Evolutionary conservation across 176 grass and related monocot species (phyloP).

Genomic region (Tillandsia fasciculata): DNA sequence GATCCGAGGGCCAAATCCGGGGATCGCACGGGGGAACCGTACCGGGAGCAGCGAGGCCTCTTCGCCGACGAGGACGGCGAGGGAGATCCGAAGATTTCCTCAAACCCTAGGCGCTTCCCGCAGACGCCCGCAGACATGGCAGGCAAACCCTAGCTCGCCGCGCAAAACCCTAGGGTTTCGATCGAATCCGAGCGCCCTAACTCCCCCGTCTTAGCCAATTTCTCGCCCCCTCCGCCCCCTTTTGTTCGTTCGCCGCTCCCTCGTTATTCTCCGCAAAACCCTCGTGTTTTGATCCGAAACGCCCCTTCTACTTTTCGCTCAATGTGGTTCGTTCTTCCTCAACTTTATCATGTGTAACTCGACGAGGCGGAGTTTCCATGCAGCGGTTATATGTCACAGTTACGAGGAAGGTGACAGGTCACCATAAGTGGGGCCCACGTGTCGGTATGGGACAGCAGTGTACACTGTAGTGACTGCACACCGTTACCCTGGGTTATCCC

Average conservation of each 20-base stretch:
- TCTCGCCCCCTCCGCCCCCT: neutral
- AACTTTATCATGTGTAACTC: too few relatives aligned
- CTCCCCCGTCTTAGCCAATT: neutral
- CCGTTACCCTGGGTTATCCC: too few relatives aligned
- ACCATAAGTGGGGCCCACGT: too few relatives aligned
- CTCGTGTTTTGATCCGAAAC: neutral
- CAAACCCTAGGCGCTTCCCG: conserved; percentile 32
- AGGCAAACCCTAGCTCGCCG: neutral
- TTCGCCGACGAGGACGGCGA: conserved; percentile 16
- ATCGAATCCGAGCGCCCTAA: conserved; percentile 1
- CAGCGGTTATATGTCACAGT: too few relatives aligned
- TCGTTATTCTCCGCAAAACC: neutral
- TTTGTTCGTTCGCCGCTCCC: too few relatives aligned
- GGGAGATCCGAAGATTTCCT: conserved; percentile 32
- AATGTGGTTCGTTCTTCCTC: too few relatives aligned
- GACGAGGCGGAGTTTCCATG: too few relatives aligned
- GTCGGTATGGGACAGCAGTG: too few relatives aligned
- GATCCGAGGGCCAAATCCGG: conserved; percentile 15
- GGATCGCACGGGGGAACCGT: conserved; percentile 16
- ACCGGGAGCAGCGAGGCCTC: conserved; percentile 16
- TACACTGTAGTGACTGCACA: too few relatives aligned
- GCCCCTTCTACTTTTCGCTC: neutral
- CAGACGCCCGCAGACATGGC: conserved; percentile 35
- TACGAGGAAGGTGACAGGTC: too few relatives aligned
- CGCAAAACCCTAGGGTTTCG: conserved; percentile 5